These are phyloP conservation scores for Endothia cerciana DNA, from an alignment of 2,329 filamentous ascomycete species.

Conservation along the genomic window DNA sequence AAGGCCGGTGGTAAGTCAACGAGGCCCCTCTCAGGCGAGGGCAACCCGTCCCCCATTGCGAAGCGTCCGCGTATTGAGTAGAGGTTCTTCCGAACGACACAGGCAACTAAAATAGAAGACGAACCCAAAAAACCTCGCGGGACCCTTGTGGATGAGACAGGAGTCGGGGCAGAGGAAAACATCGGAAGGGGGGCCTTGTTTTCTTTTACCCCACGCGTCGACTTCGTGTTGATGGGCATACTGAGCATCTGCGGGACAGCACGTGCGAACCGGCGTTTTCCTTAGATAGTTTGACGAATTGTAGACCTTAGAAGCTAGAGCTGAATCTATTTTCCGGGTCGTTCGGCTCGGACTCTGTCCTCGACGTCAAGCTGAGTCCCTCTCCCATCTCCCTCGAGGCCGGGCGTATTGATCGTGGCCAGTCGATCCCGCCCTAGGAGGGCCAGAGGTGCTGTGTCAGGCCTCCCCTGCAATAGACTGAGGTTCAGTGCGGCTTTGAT, in stretches of 20 bases:
- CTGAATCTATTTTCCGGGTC: conserved; percentile 22
- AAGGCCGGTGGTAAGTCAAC: conserved; percentile 29
- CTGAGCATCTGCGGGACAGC: conserved; percentile 11
- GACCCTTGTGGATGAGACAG: neutral
- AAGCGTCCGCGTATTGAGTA: conserved; percentile 30
- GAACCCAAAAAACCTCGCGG: neutral
- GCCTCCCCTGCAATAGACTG: too few species aligned
- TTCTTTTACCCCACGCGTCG: neutral
- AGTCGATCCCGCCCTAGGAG: neutral
- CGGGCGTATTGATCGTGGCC: neutral
- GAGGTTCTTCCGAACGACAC: conserved; percentile 19
- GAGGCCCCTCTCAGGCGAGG: conserved; percentile 28
- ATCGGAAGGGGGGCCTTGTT: conserved; percentile 6
- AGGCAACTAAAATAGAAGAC: conserved; percentile 23
- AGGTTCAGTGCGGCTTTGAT: too few species aligned
- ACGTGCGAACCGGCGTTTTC: conserved; percentile 21
- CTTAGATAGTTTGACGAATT: neutral
- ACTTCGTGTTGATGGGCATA: neutral
- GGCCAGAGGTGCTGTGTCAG: too few species aligned
- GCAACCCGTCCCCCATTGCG: conserved; percentile 24
- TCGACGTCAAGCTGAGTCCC: conserved; percentile 15
- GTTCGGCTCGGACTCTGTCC: conserved; percentile 2
- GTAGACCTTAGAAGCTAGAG: conserved; percentile 28
- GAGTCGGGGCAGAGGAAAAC: neutral
- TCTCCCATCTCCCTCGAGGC: neutral